phyloP scores from a whole-genome alignment of 495 filamentous ascomycete species.

The Neurospora sp. region DNA sequence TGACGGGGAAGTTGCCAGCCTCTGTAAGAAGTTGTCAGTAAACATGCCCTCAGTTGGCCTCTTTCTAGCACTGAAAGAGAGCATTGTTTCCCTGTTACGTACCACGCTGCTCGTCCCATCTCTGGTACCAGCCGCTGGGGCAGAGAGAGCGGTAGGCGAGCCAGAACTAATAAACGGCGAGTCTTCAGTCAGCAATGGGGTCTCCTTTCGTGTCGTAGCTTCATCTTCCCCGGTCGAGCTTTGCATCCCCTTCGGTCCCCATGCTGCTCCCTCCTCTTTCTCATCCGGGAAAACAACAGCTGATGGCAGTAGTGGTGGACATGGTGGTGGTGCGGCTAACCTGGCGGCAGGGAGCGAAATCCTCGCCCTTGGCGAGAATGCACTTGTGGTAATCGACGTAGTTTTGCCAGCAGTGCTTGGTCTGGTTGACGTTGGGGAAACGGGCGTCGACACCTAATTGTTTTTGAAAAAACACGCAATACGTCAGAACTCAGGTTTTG shows the following conservation, averaged over 20 bases:
- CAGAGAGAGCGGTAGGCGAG: conserved; percentile 93
- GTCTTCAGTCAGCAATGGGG: background rate
- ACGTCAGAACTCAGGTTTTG: background rate
- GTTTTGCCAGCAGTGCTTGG: conserved; percentile 93
- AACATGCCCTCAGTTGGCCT: background rate
- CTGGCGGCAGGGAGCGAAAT: conserved; percentile 95
- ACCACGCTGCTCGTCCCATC: conserved; percentile 98
- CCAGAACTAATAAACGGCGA: conserved; percentile 57
- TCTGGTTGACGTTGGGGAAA: conserved; percentile 97
- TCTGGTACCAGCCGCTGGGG: conserved; percentile 85
- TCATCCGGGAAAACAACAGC: conserved; percentile 1
- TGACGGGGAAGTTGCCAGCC: conserved; percentile 80
- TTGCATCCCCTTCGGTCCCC: background rate
- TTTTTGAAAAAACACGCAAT: background rate
- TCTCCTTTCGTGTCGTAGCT: background rate
- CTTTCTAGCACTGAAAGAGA: background rate
- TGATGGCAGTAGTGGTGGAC: background rate
- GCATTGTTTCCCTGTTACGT: conserved; percentile 26
- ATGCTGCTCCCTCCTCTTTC: conserved; percentile 10
- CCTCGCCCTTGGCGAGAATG: conserved; percentile 95
- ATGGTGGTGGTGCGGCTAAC: conserved; percentile 36
- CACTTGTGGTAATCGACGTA: conserved; percentile 99
- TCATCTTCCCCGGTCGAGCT: background rate
- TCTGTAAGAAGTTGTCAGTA: conserved; percentile 42
- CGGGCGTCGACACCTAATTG: conserved; percentile 88